Evolutionary conservation across 1,284 basidiomycete genomes (phyloP).

Genomic region (Amylostereum areolatum): DNA sequence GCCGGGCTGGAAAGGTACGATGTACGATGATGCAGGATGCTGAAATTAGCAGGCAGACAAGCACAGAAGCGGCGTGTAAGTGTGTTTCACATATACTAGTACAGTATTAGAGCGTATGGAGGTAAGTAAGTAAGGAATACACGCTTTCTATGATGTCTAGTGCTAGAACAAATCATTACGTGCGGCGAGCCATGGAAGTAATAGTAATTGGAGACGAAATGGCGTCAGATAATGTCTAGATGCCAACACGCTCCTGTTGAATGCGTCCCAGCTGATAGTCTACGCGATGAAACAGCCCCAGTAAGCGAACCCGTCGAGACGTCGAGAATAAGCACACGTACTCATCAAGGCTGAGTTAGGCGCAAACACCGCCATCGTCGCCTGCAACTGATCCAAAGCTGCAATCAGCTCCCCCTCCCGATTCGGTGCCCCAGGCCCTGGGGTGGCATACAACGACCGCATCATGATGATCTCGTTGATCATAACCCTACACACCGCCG

Average conservation of each 20-base stretch:
- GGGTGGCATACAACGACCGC: conserved; percentile 6
- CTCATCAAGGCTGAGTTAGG: conserved; percentile 12
- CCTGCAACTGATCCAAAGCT: conserved; percentile 10
- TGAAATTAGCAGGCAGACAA: too few relatives aligned
- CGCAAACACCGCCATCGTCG: conserved; percentile 9
- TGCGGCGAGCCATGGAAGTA: too few relatives aligned
- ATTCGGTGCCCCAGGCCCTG: not conserved
- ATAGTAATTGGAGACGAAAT: too few relatives aligned
- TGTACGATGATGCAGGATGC: too few relatives aligned
- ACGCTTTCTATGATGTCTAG: too few relatives aligned
- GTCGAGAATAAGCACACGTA: conserved; percentile 1
- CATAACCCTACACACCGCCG: conserved; percentile 18
- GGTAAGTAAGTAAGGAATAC: too few relatives aligned
- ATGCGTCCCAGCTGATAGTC: conserved; percentile 10
- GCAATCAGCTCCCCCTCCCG: conserved; percentile 7
- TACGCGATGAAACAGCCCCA: not conserved
- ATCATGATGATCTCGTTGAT: conserved; percentile 15
- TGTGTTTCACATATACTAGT: too few relatives aligned
- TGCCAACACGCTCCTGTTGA: conserved; percentile 11
- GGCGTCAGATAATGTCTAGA: not conserved
- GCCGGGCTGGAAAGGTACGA: too few relatives aligned
- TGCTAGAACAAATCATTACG: too few relatives aligned
- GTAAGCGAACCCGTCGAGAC: not conserved
- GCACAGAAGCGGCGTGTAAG: too few relatives aligned
- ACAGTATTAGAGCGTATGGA: too few relatives aligned